phyloP scores from a whole-genome alignment of 2,329 filamentous ascomycete genomes.

The Fusarium nisikadoi region DNA sequence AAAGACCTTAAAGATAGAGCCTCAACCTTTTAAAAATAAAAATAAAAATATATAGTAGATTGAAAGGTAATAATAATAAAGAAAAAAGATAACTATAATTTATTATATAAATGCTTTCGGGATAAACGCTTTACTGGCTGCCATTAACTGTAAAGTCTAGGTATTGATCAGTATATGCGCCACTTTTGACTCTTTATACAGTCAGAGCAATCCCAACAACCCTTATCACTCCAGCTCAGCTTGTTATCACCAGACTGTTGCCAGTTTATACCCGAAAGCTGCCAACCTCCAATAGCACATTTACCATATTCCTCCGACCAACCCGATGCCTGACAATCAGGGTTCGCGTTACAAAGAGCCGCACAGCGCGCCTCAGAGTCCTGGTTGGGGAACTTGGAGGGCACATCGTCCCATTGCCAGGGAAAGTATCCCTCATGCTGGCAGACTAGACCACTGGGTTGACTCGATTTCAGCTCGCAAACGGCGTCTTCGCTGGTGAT shows the following conservation, averaged over 20 bases:
- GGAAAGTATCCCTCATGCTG: conserved; percentile 8
- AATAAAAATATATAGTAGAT: too few species aligned
- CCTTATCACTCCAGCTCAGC: conserved; percentile 19
- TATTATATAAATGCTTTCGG: too few species aligned
- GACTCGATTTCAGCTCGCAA: not conserved
- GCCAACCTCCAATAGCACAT: not conserved
- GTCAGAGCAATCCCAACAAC: conserved; percentile 10
- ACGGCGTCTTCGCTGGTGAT: not conserved
- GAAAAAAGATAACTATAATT: too few species aligned
- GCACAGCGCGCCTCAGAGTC: conserved; percentile 6
- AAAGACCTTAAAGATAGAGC: too few species aligned
- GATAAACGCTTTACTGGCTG: too few species aligned
- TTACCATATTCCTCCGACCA: not conserved
- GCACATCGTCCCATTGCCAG: not conserved
- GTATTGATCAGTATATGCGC: not conserved
- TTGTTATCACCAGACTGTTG: not conserved
- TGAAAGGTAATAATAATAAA: too few species aligned
- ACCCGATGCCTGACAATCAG: not conserved
- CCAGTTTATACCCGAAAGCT: not conserved
- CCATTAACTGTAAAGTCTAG: too few species aligned
- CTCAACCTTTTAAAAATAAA: too few species aligned
- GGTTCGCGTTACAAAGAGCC: conserved; percentile 9
- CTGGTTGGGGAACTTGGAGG: conserved; percentile 3
- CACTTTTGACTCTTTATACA: conserved; percentile 13
- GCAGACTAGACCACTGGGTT: not conserved